Conservation (phyloP, 2,329 filamentous ascomycete genomes). For the Magnaporthiopsis poae region DNA sequence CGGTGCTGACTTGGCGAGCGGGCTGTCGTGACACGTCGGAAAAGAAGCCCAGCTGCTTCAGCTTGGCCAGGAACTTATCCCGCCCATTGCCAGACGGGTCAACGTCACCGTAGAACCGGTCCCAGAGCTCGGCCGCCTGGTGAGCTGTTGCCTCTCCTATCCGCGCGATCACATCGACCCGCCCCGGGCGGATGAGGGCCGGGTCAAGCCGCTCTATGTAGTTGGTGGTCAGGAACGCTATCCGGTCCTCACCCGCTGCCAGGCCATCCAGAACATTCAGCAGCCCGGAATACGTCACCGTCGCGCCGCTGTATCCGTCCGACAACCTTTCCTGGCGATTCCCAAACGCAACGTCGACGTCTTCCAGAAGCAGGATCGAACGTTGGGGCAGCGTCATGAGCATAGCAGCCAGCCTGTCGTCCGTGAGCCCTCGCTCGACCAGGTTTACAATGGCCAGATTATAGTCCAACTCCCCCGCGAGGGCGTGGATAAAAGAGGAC, state of each 20-base stretch:
- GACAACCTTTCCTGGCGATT: conserved; percentile 67
- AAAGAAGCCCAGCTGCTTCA: conserved; percentile 63
- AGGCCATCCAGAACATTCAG: conserved; percentile 81
- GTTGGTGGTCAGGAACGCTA: conserved; percentile 90
- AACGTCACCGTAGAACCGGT: conserved; percentile 82
- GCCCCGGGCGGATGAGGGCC: conserved; percentile 78
- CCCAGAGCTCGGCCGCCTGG: conserved; percentile 82
- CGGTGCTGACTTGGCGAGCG: conserved; percentile 61
- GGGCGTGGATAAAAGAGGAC: conserved; percentile 89
- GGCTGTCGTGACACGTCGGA: conserved; percentile 32
- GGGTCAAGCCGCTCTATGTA: conserved; percentile 83
- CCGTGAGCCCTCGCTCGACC: conserved; percentile 79
- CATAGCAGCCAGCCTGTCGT: conserved; percentile 77
- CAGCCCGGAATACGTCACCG: conserved; percentile 87
- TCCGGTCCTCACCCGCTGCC: conserved; percentile 86
- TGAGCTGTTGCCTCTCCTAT: conserved; percentile 79
- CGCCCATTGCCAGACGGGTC: conserved; percentile 55
- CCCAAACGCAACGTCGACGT: conserved; percentile 82
- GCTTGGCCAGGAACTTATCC: conserved; percentile 58
- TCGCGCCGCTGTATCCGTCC: conserved; percentile 78
- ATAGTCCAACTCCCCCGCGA: conserved; percentile 87
- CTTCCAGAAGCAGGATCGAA: conserved; percentile 75
- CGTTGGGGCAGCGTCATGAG: conserved; percentile 75
- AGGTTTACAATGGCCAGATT: conserved; percentile 88
- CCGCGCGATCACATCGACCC: conserved; percentile 85